Base-by-base conservation (phyloP, 1,139 yeast genomes). In the Pichia norvegensis region DNA sequence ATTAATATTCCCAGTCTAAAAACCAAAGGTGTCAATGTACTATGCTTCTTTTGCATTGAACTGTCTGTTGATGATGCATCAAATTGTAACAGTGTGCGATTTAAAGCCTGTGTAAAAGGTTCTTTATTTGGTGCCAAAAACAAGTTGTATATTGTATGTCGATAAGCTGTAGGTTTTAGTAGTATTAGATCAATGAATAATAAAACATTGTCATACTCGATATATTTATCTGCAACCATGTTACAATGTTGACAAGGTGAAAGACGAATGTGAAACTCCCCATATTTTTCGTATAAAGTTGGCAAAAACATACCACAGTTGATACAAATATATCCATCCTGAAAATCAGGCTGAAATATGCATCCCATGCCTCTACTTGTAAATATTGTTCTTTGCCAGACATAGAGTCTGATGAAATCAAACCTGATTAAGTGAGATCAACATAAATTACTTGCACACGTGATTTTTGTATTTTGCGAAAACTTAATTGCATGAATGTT, bases 191-290 rank as follows among this genome's bases (percentile, higher is more conserved):
- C 98, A 33, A 94, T 80, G 59, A 87, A 85, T 27, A 92, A 67
- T 1, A 92, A 68, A 20, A 90, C 95, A 45, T 79, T 76, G 62
- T 92, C 99, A 55, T 81, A 84, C 61, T 92, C 99, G 36, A 92
- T 83, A 65, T 94, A 92, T 61, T 85, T 84, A 65, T 92, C 99
- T 1, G 92, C 95, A 17, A 85, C 79, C 46, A 73, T 69, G 39
- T 76, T 73, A 62, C 99, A 92, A 25, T 67, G 63, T 1, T 78
- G 70, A 57, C 99, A 92, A 39, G 82, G 81, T 0, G 95, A 82
- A 42, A 88, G 73, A 52, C 85, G 79, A 43, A 90, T 85, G 56
- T 88, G 90, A 42, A 82, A 80, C 46, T 83, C 81, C 39, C 92
- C 78, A 64, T 85, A 88, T 52, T 72, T 73, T 22, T 84, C 80